A percentile compares a stretch with the other conserved stretches of the same genome.
Conservation (phyloP, 1,139 yeast species). For the Torulaspora globosa region DNA sequence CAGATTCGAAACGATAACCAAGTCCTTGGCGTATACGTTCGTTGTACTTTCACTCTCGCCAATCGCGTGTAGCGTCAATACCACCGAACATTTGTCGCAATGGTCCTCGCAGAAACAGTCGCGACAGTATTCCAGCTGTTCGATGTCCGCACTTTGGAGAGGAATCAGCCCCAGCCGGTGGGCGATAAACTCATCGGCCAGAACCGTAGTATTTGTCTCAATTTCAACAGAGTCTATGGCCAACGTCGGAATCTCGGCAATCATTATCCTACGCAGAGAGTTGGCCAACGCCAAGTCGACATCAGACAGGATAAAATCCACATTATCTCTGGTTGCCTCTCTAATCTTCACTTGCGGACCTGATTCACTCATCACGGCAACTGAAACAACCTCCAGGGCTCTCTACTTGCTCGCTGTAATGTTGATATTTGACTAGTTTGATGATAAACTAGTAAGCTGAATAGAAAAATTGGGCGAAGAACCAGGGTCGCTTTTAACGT, state of each 20-base stretch:
- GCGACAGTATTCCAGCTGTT: constrained; percentile 72
- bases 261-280: constrained; percentile 84
- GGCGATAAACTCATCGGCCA: constrained; percentile 93
- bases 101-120: constrained; percentile 98
- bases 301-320: constrained; percentile 82
- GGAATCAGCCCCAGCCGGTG: constrained; percentile 93
- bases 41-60: constrained; percentile 86
- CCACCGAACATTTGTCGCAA: constrained; percentile 91
- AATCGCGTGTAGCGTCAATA: constrained; percentile 75
- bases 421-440: background rate
- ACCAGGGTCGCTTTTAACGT: constrained; percentile 7
- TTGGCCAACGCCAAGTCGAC: constrained; percentile 91
- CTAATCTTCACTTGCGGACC: constrained; percentile 88
- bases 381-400: background rate
- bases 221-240: constrained; percentile 97
- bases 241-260: constrained; percentile 92
- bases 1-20: constrained; percentile 49
- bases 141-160: constrained; percentile 77
- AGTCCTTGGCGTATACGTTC: constrained; percentile 85
- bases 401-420: background rate
- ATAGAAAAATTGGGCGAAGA: constrained; percentile 1
- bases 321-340: constrained; percentile 77
- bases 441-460: background rate
- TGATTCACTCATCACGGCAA: constrained; percentile 38
- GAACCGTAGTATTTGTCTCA: constrained; percentile 85